phyloP scores from a whole-genome alignment of 1,284 basidiomycete genomes.

The Cystobasidiaceae sp. region DNA sequence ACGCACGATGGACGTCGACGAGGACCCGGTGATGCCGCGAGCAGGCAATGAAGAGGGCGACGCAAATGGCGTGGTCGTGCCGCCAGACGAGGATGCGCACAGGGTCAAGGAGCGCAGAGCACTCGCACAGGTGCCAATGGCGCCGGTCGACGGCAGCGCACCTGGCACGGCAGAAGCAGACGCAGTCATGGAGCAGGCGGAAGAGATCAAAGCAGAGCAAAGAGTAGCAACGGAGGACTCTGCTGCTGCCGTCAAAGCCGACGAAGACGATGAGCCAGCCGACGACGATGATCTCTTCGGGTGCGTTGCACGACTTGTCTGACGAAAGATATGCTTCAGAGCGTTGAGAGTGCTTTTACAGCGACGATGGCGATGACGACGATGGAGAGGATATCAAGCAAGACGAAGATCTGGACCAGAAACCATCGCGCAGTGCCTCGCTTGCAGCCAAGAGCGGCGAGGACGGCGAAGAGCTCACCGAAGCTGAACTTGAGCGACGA shows the following conservation, averaged over 20 bases:
- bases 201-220: constrained; percentile 18
- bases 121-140: constrained; percentile 6
- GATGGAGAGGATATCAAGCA: constrained; percentile 5
- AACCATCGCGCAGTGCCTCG: neutral
- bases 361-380: constrained; percentile 18
- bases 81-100: constrained; percentile 5
- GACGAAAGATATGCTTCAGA: too few species aligned
- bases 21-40: constrained; percentile 5
- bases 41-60: constrained; percentile 1
- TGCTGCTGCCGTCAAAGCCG: neutral
- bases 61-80: constrained; percentile 3
- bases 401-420: neutral
- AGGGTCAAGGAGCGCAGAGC: neutral
- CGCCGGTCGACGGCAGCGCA: constrained; percentile 7
- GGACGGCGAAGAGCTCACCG: constrained; percentile 62
- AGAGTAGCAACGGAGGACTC: too few species aligned
- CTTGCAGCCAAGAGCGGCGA: neutral
- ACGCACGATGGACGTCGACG: constrained; percentile 9
- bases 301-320: neutral
- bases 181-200: constrained; percentile 9
- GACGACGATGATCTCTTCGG: constrained; percentile 26
- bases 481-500: constrained; percentile 62
- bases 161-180: constrained; percentile 4
- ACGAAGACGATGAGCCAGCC: neutral
- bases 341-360: too few species aligned